phyloP scores from a whole-genome alignment of 306 rosid genomes.

The Quercus glauca region DNA sequence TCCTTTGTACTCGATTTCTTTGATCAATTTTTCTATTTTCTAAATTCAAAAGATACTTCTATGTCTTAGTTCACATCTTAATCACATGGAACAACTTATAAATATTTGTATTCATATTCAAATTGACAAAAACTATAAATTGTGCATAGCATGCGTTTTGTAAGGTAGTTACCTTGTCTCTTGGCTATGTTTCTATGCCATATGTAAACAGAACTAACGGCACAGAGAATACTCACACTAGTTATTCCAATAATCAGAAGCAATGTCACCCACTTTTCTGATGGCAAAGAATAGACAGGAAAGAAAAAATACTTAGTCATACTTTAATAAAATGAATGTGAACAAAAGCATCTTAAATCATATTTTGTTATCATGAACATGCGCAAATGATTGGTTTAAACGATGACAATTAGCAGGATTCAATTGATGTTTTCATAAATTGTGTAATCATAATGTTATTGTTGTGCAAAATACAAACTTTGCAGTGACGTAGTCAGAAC shows the following conservation, averaged over 20 bases:
- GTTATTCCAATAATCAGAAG: neutral
- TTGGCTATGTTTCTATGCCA: conserved; percentile 8
- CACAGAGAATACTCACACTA: neutral
- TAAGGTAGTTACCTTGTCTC: conserved; percentile 16
- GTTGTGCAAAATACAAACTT: neutral
- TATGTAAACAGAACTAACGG: neutral
- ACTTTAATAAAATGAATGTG: neutral
- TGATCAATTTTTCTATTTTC: conserved; percentile 14
- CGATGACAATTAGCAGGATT: neutral
- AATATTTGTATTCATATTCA: neutral
- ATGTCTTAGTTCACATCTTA: neutral
- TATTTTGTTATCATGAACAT: too few species aligned
- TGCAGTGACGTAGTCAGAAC: too few species aligned
- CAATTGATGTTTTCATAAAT: neutral
- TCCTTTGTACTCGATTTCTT: neutral
- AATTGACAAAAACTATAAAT: neutral
- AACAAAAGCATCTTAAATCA: too few species aligned
- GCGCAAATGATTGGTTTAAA: neutral
- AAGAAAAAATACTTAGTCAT: neutral
- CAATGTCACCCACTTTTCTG: neutral
- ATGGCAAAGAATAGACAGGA: neutral
- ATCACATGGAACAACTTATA: neutral
- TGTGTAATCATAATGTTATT: neutral
- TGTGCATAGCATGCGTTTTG: neutral
- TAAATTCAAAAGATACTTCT: neutral